Evolutionary conservation across 2,329 filamentous ascomycete species (phyloP).

Genomic region (Clarireedia paspali): DNA sequence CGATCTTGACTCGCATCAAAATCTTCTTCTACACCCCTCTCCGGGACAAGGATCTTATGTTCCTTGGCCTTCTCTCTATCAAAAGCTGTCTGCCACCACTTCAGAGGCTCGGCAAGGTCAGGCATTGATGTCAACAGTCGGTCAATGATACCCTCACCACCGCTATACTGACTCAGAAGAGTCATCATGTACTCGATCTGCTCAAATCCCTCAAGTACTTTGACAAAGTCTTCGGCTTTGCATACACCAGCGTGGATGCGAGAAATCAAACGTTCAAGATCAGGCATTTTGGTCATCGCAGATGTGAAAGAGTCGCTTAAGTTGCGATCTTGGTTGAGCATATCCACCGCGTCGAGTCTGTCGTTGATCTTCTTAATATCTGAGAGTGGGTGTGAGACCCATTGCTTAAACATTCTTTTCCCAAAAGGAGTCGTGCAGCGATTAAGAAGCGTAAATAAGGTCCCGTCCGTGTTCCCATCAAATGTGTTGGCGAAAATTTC

Average conservation of each 20-base stretch:
- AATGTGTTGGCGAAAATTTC: slow-evolving; percentile 92
- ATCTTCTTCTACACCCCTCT: slow-evolving; percentile 80
- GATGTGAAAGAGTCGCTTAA: slow-evolving; percentile 83
- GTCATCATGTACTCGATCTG: slow-evolving; percentile 94
- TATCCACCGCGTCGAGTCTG: slow-evolving; percentile 86
- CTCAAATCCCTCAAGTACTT: slow-evolving; percentile 90
- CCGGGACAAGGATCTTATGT: slow-evolving; percentile 75
- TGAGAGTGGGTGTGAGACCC: slow-evolving; percentile 92
- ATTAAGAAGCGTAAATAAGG: slow-evolving; percentile 84
- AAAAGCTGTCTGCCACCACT: slow-evolving; percentile 88
- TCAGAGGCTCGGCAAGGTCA: slow-evolving; percentile 63
- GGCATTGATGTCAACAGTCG: slow-evolving; percentile 82
- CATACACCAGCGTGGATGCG: slow-evolving; percentile 90
- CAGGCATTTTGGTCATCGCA: slow-evolving; percentile 84
- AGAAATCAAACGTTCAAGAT: slow-evolving; percentile 88
- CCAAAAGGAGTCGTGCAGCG: slow-evolving; percentile 94
- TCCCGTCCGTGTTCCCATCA: slow-evolving; percentile 78
- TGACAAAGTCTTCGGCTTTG: slow-evolving; percentile 84
- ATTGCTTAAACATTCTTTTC: slow-evolving; percentile 90
- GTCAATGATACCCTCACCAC: slow-evolving; percentile 77
- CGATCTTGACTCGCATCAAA: slow-evolving; percentile 77
- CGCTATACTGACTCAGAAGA: slow-evolving; percentile 63
- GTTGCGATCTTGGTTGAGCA: slow-evolving; percentile 74
- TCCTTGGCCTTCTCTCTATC: slow-evolving; percentile 73
- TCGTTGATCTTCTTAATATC: slow-evolving; percentile 86